These are phyloP conservation scores for Suillus plorans DNA, from an alignment of 768 basidiomycete species.

Conservation along the genomic window DNA sequence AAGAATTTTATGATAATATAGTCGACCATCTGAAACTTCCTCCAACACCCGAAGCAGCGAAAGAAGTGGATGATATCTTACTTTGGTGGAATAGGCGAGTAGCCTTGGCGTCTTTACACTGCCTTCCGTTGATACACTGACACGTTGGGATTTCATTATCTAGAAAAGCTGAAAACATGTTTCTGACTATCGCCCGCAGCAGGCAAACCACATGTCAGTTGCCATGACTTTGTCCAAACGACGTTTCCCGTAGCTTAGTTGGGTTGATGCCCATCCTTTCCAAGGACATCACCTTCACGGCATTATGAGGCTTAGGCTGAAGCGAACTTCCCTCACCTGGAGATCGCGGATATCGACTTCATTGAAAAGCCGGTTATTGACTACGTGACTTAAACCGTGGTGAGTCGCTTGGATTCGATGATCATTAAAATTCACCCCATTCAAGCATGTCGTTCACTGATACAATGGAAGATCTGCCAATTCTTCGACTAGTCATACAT, in stretches of 20 bases:
- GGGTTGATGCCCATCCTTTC: not conserved
- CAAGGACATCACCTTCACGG: no score
- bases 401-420: slow-evolving; percentile 79
- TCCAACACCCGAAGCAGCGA: not conserved
- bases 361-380: slow-evolving; percentile 78
- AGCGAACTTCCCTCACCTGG: slow-evolving; percentile 47
- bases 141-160: not conserved
- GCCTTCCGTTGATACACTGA: not conserved
- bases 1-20: not conserved
- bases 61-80: not conserved
- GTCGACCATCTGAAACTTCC: not conserved
- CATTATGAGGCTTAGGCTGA: no score
- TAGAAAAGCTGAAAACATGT: not conserved
- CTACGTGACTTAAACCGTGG: no score
- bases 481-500: no score
- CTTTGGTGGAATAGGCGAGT: slow-evolving; percentile 5
- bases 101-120: not conserved
- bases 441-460: no score
- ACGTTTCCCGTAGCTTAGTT: not conserved
- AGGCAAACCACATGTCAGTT: not conserved
- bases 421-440: no score
- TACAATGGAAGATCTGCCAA: no score
- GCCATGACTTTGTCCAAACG: not conserved
- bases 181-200: not conserved
- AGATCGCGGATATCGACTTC: no score